Evolutionary conservation across 2,329 filamentous ascomycete genomes (phyloP), one percentile per base, ranked within the genome.

Genomic region (Pseudovirgaria hyperparasitica): DNA sequence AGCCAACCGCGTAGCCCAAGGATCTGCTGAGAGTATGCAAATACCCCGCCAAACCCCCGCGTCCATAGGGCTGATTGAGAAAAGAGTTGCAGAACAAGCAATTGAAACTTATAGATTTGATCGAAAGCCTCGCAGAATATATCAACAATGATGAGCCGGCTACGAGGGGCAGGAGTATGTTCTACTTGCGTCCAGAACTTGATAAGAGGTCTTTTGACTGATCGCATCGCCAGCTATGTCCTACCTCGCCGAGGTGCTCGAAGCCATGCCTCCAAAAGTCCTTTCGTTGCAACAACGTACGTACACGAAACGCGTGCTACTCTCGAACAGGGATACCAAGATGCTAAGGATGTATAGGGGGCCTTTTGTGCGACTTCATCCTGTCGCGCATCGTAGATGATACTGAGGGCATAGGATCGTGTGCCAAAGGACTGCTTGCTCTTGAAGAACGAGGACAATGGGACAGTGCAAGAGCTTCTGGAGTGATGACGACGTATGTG

Each of bases 111-210:
- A 60, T 78, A 30, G 64, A 67, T 28, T 53, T 77, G 26, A 67
- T 79, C 29, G 69, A 75, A 42, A 71, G 69, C 23, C 57, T 78
- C 17, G 70, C 70, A 12, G 71, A 76, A 46, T 78, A 76, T 39
- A 65, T 79, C 42, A 77, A 76, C 38, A 69, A 74, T 46, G 71
- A 76, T 41, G 71, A 78, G 52, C 58, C 60, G 13, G 59, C 62
- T 9, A 57, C 70, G 22, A 62, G 74, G 20, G 63, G 65, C n/a
- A 75, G 74, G 50, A 65, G 69, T 44, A 53, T 59, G 33, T 55
- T 53, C 39, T 42, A 63, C 17, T 55, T 50, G 9, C 48, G 12
- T 52, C 62, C 23, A 19, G 9, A 18, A 16, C 12, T 5, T 11
- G 16, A 17, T 17, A 5, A 13, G 6, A 15, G 11, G 23, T 7